Conservation (phyloP, 306 rosid genomes). For the Castanea crenata region DNA sequence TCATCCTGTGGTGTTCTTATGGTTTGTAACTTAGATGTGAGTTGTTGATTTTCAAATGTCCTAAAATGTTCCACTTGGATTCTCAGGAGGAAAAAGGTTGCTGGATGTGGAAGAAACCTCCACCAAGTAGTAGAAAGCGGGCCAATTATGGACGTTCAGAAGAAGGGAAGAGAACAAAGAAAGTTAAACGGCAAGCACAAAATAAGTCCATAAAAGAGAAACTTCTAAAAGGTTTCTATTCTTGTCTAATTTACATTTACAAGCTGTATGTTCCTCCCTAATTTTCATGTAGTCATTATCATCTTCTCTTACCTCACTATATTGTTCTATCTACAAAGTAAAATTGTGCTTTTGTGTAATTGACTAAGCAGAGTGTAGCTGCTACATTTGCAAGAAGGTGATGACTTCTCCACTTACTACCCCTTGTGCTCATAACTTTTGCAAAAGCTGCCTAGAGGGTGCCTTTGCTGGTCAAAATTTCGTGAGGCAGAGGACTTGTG, state of each 20-base stretch:
- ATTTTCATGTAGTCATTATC: not conserved
- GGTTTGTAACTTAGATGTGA: not conserved
- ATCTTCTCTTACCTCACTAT: not conserved
- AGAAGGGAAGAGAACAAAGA: slow-evolving; percentile 12
- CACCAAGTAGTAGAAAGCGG: slow-evolving; percentile 45
- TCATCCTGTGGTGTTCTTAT: not conserved
- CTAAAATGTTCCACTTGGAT: not conserved
- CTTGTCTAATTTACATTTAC: not conserved
- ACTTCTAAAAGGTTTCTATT: slow-evolving; percentile 45
- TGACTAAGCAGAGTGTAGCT: slow-evolving; percentile 53
- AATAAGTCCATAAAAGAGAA: slow-evolving; percentile 19
- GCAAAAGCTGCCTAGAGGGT: slow-evolving; percentile 62
- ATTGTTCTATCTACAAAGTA: not conserved
- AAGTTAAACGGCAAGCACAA: slow-evolving; percentile 1
- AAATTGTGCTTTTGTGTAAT: not conserved
- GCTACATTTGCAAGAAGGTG: slow-evolving; percentile 48
- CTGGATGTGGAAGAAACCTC: slow-evolving; percentile 69
- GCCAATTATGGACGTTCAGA: slow-evolving; percentile 12
- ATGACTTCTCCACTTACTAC: slow-evolving; percentile 54
- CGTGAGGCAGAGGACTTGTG: slow-evolving; percentile 38
- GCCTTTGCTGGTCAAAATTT: slow-evolving; percentile 48
- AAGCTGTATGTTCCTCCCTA: not conserved
- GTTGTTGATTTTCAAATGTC: not conserved
- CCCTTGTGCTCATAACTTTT: slow-evolving; percentile 70
- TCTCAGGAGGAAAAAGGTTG: slow-evolving; percentile 44